Evolutionary conservation across 2,329 filamentous ascomycete species (phyloP), one percentile per base, ranked within the genome.

Genomic region (Trichothecium roseum): DNA sequence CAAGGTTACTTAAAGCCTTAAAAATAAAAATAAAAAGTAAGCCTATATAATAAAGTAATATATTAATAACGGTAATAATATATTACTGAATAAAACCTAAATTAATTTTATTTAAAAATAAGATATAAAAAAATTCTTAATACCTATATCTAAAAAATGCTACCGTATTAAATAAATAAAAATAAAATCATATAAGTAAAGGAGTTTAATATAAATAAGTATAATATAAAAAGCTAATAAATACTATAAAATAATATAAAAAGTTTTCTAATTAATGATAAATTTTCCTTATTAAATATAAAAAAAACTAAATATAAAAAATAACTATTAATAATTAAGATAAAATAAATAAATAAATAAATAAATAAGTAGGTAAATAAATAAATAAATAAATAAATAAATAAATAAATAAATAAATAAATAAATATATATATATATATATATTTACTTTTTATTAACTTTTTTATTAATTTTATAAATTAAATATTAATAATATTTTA

Each of bases 1-100:
- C 8, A 4, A 29, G 30, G 12, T 38, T 29, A 34, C 18, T 10
- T n/a, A 17, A 36, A 37, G 6, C 17, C 28, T 24, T 35, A 39
- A 17, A n/a, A 5, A 26, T 35, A 37, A 37, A 36, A 33, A 8
- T 27, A 34, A 24, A 9, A 13, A 27, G 38, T 28, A 30, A 39
- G 30, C 18, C 24, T 28, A 30, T 36, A 36, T 6, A 24, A 5
- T 13, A 24, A 18, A 17, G 2, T 2, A 18, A 28, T 37, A 28
- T 32, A 18, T n/a, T 28, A 12, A 18, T 12, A 17, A 18, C 10
- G 18, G 16, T 29, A 10, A n/a, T 8, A 10, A 17, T 7, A 13
- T 3, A 10, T 15, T 18, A 12, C 20, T 3, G 9, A 33, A 13
- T 18, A n/a, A 18, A 10, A 18, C 15, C 2, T 33, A 12, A n/a